Evolutionary conservation across 306 rosid species (phyloP), one percentile per base, ranked within the genome.

Genomic region (Hippophae tibetana): DNA sequence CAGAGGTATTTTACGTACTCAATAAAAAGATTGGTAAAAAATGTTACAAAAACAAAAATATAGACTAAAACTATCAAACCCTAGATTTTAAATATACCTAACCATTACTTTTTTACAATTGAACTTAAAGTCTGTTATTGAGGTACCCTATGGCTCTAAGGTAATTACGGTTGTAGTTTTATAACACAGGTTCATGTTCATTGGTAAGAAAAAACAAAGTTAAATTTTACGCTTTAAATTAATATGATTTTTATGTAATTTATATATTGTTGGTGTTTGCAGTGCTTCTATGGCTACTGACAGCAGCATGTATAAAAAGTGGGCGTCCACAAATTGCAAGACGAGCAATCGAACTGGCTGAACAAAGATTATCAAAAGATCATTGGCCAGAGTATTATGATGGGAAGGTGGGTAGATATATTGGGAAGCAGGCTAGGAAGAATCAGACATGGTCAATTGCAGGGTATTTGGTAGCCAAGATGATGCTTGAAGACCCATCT

Each of bases 351-450:
- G 75, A 64, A 46, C 52, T 74, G 13, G 66, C 74, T 0, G 79
- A 74, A 6, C 63, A 63, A 41, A 70, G 79, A 18, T 48, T 74
- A 67, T 54, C 71, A 10, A 74, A 64, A 56, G 79, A 74, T 52
- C 62, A 65, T n/a, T 74, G 74, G 74, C 79, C 75, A 40, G 75
- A 74, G 66, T 69, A 74, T 23, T 74, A 74, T 31, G 74, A 74
- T 10, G 79, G 79, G 59, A 69, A 64, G 71, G 52, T 42, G 18
- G 79, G 79, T 2, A 69, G 57, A 51, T 74, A 54, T 6, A 31
- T 69, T 1, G 74, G 79, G 27, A 74, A 74, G 52, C 74, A 69
- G 46, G 71, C 79, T 2, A 63, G 79, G 0, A 69, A 69, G 61
- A 64, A 31, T 10, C 79, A 74, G 43, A 74, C 79, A 13, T 69